Evolutionary conservation across 495 filamentous ascomycete genomes (phyloP).

Genomic region (Trichoderma orchidacearum): DNA sequence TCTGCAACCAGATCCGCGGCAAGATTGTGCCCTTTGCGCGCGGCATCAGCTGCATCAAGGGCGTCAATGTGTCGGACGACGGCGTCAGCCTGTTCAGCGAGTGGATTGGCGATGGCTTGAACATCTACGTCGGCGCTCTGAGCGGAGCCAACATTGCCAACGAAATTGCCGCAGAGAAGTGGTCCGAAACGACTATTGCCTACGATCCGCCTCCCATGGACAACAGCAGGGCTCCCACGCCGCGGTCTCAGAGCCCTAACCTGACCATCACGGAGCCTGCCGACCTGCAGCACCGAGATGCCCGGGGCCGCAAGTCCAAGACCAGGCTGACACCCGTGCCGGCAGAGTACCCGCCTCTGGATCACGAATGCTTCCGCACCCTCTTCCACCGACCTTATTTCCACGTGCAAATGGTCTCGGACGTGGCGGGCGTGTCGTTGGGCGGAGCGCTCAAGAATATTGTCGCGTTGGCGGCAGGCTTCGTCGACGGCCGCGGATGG

Average conservation of each 20-base stretch:
- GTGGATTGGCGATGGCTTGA: constrained; percentile 74
- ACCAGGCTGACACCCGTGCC: constrained; percentile 62
- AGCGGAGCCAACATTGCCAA: constrained; percentile 94
- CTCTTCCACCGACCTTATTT: constrained; percentile 98
- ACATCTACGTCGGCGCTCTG: constrained; percentile 94
- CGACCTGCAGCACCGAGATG: constrained; percentile 44
- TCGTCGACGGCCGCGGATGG: constrained; percentile 92
- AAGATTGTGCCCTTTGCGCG: constrained; percentile 84
- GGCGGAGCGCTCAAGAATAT: constrained; percentile 96
- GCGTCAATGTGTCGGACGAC: constrained; percentile 74
- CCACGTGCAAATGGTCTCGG: constrained; percentile 81
- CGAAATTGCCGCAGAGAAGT: constrained; percentile 90
- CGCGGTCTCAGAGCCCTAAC: constrained; percentile 40
- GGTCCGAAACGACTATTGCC: constrained; percentile 90
- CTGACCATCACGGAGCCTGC: constrained; percentile 17
- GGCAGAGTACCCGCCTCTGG: constrained; percentile 63
- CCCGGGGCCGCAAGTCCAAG: constrained; percentile 44
- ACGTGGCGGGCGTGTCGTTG: constrained; percentile 92
- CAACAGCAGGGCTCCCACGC: constrained; percentile 58
- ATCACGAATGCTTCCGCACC: constrained; percentile 61
- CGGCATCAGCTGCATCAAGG: constrained; percentile 96
- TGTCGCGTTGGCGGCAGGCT: constrained; percentile 86
- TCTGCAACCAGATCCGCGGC: constrained; percentile 74
- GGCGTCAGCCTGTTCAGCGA: constrained; percentile 87
- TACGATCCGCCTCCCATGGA: constrained; percentile 83